These are phyloP conservation scores for Dryadomyces sulphureus DNA, from an alignment of 2,329 filamentous ascomycete species.

Conservation along the genomic window DNA sequence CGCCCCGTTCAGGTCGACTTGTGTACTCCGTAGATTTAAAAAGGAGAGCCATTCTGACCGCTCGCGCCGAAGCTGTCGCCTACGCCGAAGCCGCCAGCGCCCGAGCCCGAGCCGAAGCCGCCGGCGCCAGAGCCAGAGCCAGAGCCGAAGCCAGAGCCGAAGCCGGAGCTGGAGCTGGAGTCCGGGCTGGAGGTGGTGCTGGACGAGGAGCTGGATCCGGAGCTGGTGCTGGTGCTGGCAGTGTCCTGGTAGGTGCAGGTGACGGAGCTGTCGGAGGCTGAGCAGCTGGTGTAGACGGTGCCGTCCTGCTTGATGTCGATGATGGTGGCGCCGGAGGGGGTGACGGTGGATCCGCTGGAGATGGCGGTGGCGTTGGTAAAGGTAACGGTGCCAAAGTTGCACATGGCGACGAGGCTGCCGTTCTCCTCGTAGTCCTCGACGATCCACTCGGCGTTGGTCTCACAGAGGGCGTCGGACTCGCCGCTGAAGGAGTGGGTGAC, in stretches of 20 bases:
- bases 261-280: constrained; percentile 10
- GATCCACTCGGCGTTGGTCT: constrained; percentile 16
- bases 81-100: too few species aligned
- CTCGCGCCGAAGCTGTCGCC: too few species aligned
- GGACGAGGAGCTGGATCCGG: too few species aligned
- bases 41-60: too few species aligned
- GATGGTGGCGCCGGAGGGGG: constrained; percentile 26
- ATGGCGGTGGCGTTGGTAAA: constrained; percentile 21
- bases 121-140: too few species aligned
- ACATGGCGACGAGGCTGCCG: constrained; percentile 13
- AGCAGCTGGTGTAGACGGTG: constrained; percentile 12
- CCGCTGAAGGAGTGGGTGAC: constrained; percentile 34
- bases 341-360: constrained; percentile 16
- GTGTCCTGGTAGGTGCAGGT: constrained; percentile 27
- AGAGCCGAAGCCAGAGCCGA: too few species aligned
- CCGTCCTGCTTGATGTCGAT: constrained; percentile 12
- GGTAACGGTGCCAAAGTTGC: constrained; percentile 10
- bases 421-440: constrained; percentile 15
- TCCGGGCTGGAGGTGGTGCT: too few species aligned
- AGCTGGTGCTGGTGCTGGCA: too few species aligned
- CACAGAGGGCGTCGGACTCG: constrained; percentile 11
- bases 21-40: too few species aligned
- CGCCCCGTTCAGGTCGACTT: too few species aligned
- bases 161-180: too few species aligned
- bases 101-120: too few species aligned